These are phyloP conservation scores for Rhynchospora breviuscula DNA, from an alignment of 176 grass and related monocot species.

Conservation along the genomic window DNA sequence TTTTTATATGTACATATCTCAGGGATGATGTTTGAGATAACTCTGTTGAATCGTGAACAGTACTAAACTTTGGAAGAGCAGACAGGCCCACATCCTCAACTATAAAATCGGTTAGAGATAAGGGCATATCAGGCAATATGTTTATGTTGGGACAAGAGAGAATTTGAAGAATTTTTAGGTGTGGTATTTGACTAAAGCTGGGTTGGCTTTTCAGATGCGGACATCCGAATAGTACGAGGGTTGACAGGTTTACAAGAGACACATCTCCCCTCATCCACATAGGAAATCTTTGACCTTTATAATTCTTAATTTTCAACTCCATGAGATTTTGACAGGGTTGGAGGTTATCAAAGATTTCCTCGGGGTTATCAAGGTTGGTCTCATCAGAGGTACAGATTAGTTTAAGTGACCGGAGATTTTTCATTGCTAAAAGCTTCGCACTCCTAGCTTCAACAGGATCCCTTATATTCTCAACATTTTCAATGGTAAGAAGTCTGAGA, in stretches of 20 bases:
- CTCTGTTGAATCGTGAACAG: neutral
- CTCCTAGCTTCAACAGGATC: neutral
- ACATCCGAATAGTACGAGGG: too few relatives aligned
- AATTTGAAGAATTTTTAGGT: constrained; percentile 15
- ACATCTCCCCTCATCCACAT: constrained; percentile 27
- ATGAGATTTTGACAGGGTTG: constrained; percentile 1
- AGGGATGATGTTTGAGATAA: neutral
- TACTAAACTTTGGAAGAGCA: neutral
- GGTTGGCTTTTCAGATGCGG: neutral
- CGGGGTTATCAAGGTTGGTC: neutral
- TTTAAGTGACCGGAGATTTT: constrained; percentile 1
- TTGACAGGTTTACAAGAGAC: constrained; percentile 8
- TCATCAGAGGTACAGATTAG: constrained; percentile 1
- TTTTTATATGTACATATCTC: neutral
- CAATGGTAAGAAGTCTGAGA: neutral
- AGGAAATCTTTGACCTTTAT: constrained; percentile 29
- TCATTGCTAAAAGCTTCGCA: constrained; percentile 11
- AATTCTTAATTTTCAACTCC: constrained; percentile 24
- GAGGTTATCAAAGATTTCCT: constrained; percentile 28
- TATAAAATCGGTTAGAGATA: neutral
- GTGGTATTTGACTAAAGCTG: constrained; percentile 19
- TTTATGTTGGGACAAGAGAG: constrained; percentile 11
- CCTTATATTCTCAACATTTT: constrained; percentile 27
- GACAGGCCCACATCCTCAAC: neutral
- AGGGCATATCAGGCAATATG: constrained; percentile 14